Base-by-base conservation (phyloP, 179 eudicot genomes). In the Pouteria campechiana region DNA sequence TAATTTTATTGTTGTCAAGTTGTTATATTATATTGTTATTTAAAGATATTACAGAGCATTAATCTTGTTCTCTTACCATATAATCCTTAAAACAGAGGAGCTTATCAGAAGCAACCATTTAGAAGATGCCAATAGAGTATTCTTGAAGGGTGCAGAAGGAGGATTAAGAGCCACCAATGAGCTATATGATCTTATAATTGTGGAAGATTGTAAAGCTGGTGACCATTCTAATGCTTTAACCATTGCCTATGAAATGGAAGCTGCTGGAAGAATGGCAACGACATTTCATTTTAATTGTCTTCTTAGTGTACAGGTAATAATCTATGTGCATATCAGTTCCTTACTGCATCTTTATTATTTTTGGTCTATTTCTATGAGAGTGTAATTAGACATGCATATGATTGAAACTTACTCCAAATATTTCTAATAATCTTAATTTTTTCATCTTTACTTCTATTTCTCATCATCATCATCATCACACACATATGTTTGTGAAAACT, bases 261-360 rank as follows among this genome's bases (percentile, higher is more conserved):
- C 86, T 9, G 87, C 84, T 50, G 98, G 98, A 46, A 63, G 98
- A 54, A 72, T 76, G 87, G 98, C 98, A 44, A 86, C 97, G 14
- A 90, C 98, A 23, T 81, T 71, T 40, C 97, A 89, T 68, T 90
- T 86, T 58, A 86, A 90, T 65, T 90, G 98, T 65, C 98, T 90
- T 48, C 52, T 90, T 44, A 90, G 95, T 32, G 89, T 82, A 39
- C 98, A 90, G 95, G 95, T 79, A 55, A 49, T 16, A n/a, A n/a
- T n/a, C n/a, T n/a, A n/a, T n/a, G n/a, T n/a, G n/a, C n/a, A 13
- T 31, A 46, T 41, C 21, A 30, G 16, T 35, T 9, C 9, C 24
- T 33, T 32, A 16, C 25, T 7, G 7, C 10, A 10, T 7, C 13
- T 3, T 25, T 4, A 3, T 13, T 48, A 32, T 7, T 10, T 44